Evolutionary conservation across 805 yeast species (phyloP), one percentile per base, ranked within the genome.

Genomic region (Debaryomyces prosopidis): DNA sequence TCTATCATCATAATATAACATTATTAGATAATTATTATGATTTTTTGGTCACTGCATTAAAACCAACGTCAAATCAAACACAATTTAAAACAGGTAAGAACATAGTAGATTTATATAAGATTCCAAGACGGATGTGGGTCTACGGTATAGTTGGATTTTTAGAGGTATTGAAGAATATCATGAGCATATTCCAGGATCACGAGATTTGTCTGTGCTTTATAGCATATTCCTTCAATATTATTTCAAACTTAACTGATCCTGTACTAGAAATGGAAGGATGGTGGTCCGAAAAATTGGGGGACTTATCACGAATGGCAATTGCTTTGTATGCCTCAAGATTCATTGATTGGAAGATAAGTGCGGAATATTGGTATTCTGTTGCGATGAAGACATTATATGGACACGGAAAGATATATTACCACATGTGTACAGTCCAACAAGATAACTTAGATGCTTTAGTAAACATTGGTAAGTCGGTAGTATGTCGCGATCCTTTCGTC

Each of bases 211-310:
- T 84, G 46, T 85, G 89, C 50, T 86, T 85, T 56, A 85, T 85
- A 26, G 75, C 86, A 0, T 82, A 85, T 60, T 85, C 89, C 26
- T 85, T 87, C 62, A 81, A 81, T 48, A 77, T 80, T 46, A 75
- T 80, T 34, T 68, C 78, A 15, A 78, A 76, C 50, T 60, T 80
- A 36, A 77, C 82, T 0, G 84, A 79, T 54, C 76, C 83, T 1
- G 68, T 71, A 5, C 62, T 79, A 32, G 83, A 80, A 48, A 78
- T 79, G 75, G 82, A 79, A 60, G 82, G 83, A 28, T 80, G 83
- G 78, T 89, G 96, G 96, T 77, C 83, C 23, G 96, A 89, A 62
- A 85, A 89, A 58, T 66, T 89, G 42, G 96, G 96, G 30, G 96
- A 89, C 60, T 68, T 89, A 51, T 84, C 92, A 30, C 70, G 96